These are phyloP conservation scores for Letharia lupina DNA, from an alignment of 495 filamentous ascomycete genomes.

Conservation along the genomic window DNA sequence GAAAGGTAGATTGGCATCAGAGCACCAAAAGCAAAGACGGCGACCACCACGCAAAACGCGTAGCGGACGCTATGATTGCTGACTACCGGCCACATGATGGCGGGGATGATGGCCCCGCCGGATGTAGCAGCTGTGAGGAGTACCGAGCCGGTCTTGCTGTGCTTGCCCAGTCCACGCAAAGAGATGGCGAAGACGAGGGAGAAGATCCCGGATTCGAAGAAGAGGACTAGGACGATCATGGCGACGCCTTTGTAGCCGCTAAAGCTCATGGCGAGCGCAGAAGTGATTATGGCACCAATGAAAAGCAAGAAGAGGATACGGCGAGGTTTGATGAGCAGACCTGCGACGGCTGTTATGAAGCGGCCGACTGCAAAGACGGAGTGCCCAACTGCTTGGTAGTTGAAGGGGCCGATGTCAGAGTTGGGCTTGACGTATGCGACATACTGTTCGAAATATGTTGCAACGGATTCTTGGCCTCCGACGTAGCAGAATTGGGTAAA, in stretches of 20 bases:
- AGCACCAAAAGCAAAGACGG: constrained; percentile 47
- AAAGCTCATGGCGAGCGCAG: constrained; percentile 47
- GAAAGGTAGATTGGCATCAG: constrained; percentile 57
- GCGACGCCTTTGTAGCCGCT: constrained; percentile 38
- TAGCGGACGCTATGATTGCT: constrained; percentile 34
- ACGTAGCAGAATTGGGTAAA: constrained; percentile 59
- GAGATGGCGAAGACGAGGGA: constrained; percentile 54
- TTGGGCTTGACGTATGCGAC: constrained; percentile 30
- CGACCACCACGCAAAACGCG: constrained; percentile 50
- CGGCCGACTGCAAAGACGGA: constrained; percentile 54
- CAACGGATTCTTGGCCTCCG: constrained; percentile 55
- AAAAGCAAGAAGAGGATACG: constrained; percentile 52
- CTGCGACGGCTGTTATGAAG: constrained; percentile 49
- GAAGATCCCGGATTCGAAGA: constrained; percentile 56
- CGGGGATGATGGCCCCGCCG: constrained; percentile 50
- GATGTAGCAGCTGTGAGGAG: constrained; percentile 47
- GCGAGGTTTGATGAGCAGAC: constrained; percentile 52
- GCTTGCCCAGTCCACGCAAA: constrained; percentile 50
- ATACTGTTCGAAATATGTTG: constrained; percentile 38
- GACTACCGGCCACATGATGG: constrained; percentile 41
- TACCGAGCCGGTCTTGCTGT: constrained; percentile 51
- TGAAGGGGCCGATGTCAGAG: constrained; percentile 31
- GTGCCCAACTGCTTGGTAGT: constrained; percentile 48
- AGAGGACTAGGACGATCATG: constrained; percentile 47
- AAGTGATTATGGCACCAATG: constrained; percentile 46